Conservation (phyloP, 1,284 basidiomycete genomes). For the Rhodotorula sp. region DNA sequence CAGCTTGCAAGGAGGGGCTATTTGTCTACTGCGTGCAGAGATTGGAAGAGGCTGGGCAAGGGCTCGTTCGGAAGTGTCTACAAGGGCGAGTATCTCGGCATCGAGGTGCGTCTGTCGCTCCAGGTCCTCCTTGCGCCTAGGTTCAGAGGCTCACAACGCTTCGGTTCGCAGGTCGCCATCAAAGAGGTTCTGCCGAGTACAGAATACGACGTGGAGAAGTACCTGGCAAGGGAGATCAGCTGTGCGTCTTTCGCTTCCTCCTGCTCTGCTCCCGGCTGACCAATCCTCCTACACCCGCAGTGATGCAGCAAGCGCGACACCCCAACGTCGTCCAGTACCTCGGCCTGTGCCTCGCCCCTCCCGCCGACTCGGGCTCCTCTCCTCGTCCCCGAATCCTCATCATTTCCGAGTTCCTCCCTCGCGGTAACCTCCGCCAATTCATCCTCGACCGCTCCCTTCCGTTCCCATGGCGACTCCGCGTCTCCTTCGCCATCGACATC, state of each 20-base stretch:
- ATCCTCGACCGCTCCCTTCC: constrained; percentile 69
- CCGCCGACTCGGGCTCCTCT: not conserved
- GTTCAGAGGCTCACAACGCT: constrained; percentile 51
- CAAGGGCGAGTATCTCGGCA: constrained; percentile 85
- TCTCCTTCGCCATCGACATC: constrained; percentile 93
- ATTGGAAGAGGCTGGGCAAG: constrained; percentile 60
- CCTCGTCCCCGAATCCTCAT: constrained; percentile 28
- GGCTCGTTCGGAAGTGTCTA: constrained; percentile 92
- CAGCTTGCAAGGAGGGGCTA: not conserved
- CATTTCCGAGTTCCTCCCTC: constrained; percentile 43
- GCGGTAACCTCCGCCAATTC: constrained; percentile 77
- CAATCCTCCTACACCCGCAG: constrained; percentile 34
- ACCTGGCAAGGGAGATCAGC: constrained; percentile 93
- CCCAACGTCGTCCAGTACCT: constrained; percentile 70
- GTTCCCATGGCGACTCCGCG: constrained; percentile 83
- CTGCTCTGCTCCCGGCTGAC: not conserved
- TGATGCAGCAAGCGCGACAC: constrained; percentile 67
- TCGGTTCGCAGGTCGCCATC: constrained; percentile 27
- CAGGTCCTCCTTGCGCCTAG: not conserved
- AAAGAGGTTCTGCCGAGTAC: constrained; percentile 43
- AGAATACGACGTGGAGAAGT: constrained; percentile 67
- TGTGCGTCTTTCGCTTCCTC: not conserved
- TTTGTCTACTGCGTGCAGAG: too few species aligned
- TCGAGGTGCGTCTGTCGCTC: constrained; percentile 58
- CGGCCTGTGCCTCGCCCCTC: constrained; percentile 68